Evolutionary conservation across 352 stramenopile genomes (phyloP).

Genomic region (Thalassiosira sp.): DNA sequence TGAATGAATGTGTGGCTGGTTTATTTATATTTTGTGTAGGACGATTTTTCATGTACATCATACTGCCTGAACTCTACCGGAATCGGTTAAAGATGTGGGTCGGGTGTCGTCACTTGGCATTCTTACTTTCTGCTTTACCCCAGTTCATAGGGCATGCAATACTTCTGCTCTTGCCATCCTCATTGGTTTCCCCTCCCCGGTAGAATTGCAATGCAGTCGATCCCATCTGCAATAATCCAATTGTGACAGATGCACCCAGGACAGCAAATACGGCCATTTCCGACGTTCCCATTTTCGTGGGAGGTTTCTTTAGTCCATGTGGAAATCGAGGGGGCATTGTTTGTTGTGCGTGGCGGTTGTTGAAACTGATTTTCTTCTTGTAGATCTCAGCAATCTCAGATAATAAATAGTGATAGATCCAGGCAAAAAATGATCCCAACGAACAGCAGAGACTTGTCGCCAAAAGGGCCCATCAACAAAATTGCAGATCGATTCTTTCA

Average conservation of each 20-base stretch:
- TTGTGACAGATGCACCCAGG: constrained; percentile 39
- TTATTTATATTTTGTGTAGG: neutral
- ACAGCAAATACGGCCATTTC: constrained; percentile 37
- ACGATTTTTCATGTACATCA: neutral
- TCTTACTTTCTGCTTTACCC: constrained; percentile 9
- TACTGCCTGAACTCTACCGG: too few species aligned
- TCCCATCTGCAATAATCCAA: constrained; percentile 36
- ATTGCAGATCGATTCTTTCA: too few species aligned
- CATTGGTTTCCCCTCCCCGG: neutral
- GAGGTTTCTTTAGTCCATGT: constrained; percentile 40
- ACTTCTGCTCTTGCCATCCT: neutral
- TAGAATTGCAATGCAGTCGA: constrained; percentile 30
- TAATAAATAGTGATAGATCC: too few species aligned
- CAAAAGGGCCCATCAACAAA: too few species aligned
- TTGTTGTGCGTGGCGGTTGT: neutral
- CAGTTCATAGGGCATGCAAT: constrained; percentile 29
- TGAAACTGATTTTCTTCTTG: neutral
- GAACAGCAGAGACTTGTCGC: too few species aligned
- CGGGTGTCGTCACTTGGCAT: neutral
- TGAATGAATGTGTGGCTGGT: neutral
- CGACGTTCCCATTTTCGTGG: constrained; percentile 38
- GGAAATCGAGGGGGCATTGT: constrained; percentile 41
- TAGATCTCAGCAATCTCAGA: too few species aligned
- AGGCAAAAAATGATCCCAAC: too few species aligned
- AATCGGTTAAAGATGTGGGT: neutral